Evolutionary conservation across 2,329 filamentous ascomycete genomes (phyloP), one percentile per base, ranked within the genome.

Genomic region (Monilinia fructicola): DNA sequence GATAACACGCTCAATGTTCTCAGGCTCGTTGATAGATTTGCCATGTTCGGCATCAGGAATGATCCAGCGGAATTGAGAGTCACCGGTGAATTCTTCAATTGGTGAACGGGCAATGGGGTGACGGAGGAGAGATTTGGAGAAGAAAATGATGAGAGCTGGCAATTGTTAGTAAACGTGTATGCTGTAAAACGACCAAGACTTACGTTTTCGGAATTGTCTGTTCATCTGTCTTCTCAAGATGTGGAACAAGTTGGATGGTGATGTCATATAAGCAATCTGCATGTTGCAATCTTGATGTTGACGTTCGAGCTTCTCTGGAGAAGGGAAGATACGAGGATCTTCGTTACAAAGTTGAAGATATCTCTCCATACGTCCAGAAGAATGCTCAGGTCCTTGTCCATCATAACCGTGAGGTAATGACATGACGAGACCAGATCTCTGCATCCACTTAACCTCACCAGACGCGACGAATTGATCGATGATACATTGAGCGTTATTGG

Each of bases 241-340:
- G 81, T 99, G 95, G 89, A 99, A 99, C 78, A 96, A 80, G 81
- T 99, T 99, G 71, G 94, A 86, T 38, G 95, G 95, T 56, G 90
- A 91, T n/a, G 95, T 99, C 87, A 96, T 93, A 84, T 95, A 97
- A 66, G 89, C 93, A 78, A 99, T 90, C 82, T 99, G 95, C 88
- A 99, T 96, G 83, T 99, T 99, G 85, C 93, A 97, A 82, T 99
- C 95, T 82, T 99, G 95, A 83, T 99, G 95, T 81, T 98, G 95
- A 73, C 95, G 92, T 65, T 96, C 89, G 69, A 98, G 87, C 84
- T 95, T 97, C 72, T 97, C 93, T 42, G 86, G 83, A 1, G 87
- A 84, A 64, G 95, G 95, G 88, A 93, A 99, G 75, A 95, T 86
- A 71, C 95, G 91, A 66, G 95, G 93, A 77, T 99, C 95, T 79